These are phyloP conservation scores for Xylariaceae sp. DNA, from an alignment of 2,329 filamentous ascomycete species.

Conservation along the genomic window DNA sequence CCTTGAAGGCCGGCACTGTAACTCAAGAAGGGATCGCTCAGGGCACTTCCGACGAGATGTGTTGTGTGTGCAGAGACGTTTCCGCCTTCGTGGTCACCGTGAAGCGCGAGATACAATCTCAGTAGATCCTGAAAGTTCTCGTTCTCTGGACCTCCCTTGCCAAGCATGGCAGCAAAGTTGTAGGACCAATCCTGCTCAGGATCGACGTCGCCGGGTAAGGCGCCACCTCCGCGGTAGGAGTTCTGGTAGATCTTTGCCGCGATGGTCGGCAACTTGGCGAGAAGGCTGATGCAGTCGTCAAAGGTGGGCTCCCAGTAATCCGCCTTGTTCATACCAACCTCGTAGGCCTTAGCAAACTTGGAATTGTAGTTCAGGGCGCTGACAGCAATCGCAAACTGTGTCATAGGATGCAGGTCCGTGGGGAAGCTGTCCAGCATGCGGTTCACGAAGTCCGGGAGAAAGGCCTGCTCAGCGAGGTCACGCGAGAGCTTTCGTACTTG, in stretches of 20 bases:
- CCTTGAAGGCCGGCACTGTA: conserved; percentile 95
- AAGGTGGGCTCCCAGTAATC: conserved; percentile 99
- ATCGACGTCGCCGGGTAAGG: conserved; percentile 74
- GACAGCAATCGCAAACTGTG: conserved; percentile 91
- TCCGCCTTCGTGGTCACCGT: conserved; percentile 96
- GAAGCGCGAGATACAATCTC: conserved; percentile 88
- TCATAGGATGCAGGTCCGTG: conserved; percentile 92
- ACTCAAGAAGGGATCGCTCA: conserved; percentile 91
- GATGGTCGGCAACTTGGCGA: conserved; percentile 94
- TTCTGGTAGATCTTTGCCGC: conserved; percentile 98
- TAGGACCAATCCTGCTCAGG: conserved; percentile 92
- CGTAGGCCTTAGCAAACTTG: conserved; percentile 90
- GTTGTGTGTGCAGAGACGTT: conserved; percentile 96
- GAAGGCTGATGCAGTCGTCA: conserved; percentile 87
- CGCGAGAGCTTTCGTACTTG: conserved; percentile 81
- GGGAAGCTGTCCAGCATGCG: conserved; percentile 90
- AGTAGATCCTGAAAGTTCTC: conserved; percentile 95
- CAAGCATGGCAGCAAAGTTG: conserved; percentile 96
- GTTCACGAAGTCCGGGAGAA: conserved; percentile 76
- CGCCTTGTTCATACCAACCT: conserved; percentile 84
- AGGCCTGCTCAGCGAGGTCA: conserved; percentile 81
- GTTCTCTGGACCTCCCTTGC: conserved; percentile 81
- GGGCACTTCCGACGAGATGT: conserved; percentile 88
- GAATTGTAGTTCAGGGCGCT: conserved; percentile 95
- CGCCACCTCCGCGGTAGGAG: conserved; percentile 69